Conservation (phyloP, 768 basidiomycete genomes). For the Trametes cubensis region DNA sequence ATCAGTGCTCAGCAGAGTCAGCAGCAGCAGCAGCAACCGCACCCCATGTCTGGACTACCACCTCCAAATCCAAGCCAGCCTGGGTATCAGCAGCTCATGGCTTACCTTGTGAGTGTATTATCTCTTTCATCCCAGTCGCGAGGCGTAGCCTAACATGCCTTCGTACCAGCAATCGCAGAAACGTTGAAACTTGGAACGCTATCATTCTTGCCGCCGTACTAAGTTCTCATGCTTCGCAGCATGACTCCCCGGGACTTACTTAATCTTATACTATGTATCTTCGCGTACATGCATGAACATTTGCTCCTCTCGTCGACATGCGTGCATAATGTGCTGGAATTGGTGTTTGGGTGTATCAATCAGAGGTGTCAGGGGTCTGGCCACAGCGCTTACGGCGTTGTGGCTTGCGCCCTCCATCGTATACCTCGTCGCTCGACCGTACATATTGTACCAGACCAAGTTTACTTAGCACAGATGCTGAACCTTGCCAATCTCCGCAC, state of each 20-base stretch:
- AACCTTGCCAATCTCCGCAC: constrained; percentile 68
- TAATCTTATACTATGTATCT: constrained; percentile 22
- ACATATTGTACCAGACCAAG: neutral
- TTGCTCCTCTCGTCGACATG: neutral
- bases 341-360: no score
- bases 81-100: constrained; percentile 69
- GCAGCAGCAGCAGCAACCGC: constrained; percentile 36
- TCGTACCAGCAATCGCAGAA: constrained; percentile 10
- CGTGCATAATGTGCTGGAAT: no score
- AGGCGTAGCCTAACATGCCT: neutral
- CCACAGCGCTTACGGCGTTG: neutral
- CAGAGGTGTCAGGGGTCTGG: constrained; percentile 9
- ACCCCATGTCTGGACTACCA: constrained; percentile 42
- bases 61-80: constrained; percentile 42
- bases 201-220: no score
- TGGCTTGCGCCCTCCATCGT: neutral
- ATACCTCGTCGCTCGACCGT: neutral
- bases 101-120: constrained; percentile 56
- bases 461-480: constrained; percentile 52
- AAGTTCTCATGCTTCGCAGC: neutral
- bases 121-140: neutral
- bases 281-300: constrained; percentile 7
- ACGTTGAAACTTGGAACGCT: constrained; percentile 7
- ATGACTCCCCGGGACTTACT: no score
- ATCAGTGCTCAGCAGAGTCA: constrained; percentile 30